phyloP scores from a whole-genome alignment of 2,329 filamentous ascomycete species.

The Endocalyx cinctus region DNA sequence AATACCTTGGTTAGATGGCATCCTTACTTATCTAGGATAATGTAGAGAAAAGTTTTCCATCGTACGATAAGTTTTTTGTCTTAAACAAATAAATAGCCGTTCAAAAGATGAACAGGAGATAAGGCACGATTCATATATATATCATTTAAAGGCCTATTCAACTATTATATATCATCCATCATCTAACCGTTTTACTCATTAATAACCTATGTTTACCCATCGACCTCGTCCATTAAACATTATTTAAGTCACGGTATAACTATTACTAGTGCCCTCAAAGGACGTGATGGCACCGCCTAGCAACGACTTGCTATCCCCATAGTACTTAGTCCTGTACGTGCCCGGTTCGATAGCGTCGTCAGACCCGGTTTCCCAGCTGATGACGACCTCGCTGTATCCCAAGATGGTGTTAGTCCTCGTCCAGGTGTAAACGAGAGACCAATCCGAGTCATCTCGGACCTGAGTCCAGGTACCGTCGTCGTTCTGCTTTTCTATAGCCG shows the following conservation, averaged over 20 bases:
- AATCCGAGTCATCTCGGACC: constrained; percentile 72
- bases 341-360: constrained; percentile 57
- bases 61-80: too few relatives aligned
- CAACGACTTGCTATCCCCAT: constrained; percentile 71
- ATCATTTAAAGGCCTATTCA: too few relatives aligned
- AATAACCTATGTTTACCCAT: too few relatives aligned
- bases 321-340: constrained; percentile 76
- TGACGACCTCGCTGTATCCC: constrained; percentile 71
- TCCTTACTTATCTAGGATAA: too few relatives aligned
- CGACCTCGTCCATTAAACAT: too few relatives aligned
- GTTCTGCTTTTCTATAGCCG: constrained; percentile 64
- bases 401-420: constrained; percentile 62
- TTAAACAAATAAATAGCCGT: too few relatives aligned
- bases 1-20: too few relatives aligned
- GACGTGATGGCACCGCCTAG: constrained; percentile 54
- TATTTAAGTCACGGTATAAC: constrained; percentile 38
- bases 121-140: too few relatives aligned
- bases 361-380: constrained; percentile 74
- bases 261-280: constrained; percentile 65
- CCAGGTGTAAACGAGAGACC: constrained; percentile 81
- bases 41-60: too few relatives aligned
- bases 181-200: too few relatives aligned
- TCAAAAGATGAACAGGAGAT: too few relatives aligned
- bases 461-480: constrained; percentile 52
- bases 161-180: too few relatives aligned